Base-by-base conservation (phyloP, 352 stramenopile genomes). In the Phytophthora gonapodyides region DNA sequence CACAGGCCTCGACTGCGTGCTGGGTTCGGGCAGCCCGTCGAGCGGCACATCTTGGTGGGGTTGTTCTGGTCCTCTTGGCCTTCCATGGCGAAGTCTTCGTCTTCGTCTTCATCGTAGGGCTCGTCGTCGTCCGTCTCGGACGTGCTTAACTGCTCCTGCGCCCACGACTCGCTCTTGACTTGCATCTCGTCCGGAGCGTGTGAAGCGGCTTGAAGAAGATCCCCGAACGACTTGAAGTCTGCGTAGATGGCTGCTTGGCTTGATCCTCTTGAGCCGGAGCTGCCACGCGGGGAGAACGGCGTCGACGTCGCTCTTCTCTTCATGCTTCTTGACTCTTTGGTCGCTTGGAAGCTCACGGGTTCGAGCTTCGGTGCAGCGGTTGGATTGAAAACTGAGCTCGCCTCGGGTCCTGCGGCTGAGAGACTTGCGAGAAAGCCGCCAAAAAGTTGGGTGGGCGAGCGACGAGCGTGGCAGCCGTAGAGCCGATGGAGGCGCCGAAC, bases 1-100 rank as follows among this genome's bases (percentile, higher is more conserved):
- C 82, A 91, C 8, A 84, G 60, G 0, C 82, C 82, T 15, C 82
- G 83, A 67, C 76, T 87, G 5, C 79, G 82, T 13, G 79, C 79
- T 47, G 52, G 46, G 38, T 81, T 77, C 1, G 65, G 49, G 44
- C 81, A 92, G 13, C 53, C 64, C 5, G 38, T 35, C 7, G 34
- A 71, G 15, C 55, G 48, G 21, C 61, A 71, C 11, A 50, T 13
- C 27, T 48, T 68, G 2, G 27, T 50, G 38, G 16, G 38, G 5
- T 49, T 42, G 30, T 36, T 40, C 12, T 27, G 1, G 31, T 15
- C 46, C 12, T n/a, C 30, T 11, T 71, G 64, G 8, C 43, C 31
- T 16, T 69, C 41, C 6, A 19, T 33, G 33, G 21, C 34, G 30
- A 42, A 53, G 53, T 81, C 19, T 64, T 75, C 19, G 13, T 56